Evolutionary conservation across 495 filamentous ascomycete species (phyloP).

Genomic region (Penicillium canariense): DNA sequence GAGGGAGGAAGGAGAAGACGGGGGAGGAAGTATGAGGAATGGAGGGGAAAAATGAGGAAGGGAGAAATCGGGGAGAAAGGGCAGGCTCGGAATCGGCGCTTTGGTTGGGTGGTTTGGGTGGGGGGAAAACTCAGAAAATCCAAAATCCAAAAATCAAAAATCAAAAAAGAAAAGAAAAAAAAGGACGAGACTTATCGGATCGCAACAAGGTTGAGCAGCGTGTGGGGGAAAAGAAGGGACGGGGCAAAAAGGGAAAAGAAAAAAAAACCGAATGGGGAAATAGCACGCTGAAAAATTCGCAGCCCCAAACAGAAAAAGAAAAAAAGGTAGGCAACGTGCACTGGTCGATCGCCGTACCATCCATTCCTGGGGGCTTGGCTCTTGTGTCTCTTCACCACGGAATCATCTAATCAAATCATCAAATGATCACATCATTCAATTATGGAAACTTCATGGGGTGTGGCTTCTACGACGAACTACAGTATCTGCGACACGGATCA

Average conservation of each 20-base stretch:
- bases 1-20: conserved; percentile 24
- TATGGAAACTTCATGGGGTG: too few species aligned
- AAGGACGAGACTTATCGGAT: conserved; percentile 10
- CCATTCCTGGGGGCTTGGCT: too few species aligned
- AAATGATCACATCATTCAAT: too few species aligned
- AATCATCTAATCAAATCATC: too few species aligned
- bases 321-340: conserved; percentile 17
- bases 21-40: conserved; percentile 28
- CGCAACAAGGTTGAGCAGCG: conserved; percentile 23
- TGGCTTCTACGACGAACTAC: not conserved
- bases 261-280: conserved; percentile 10
- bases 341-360: conserved; percentile 11
- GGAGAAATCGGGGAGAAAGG: conserved; percentile 37
- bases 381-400: too few species aligned
- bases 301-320: conserved; percentile 17
- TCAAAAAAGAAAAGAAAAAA: conserved; percentile 12
- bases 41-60: conserved; percentile 42
- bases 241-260: conserved; percentile 18
- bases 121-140: not conserved
- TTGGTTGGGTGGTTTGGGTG: conserved; percentile 22
- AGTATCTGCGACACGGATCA: not conserved
- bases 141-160: conserved; percentile 10
- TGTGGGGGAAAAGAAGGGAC: conserved; percentile 28
- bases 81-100: conserved; percentile 33
- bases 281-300: conserved; percentile 11